Evolutionary conservation across 169 alveolate genomes (phyloP).

Genomic region (Plasmodium reichenowi): DNA sequence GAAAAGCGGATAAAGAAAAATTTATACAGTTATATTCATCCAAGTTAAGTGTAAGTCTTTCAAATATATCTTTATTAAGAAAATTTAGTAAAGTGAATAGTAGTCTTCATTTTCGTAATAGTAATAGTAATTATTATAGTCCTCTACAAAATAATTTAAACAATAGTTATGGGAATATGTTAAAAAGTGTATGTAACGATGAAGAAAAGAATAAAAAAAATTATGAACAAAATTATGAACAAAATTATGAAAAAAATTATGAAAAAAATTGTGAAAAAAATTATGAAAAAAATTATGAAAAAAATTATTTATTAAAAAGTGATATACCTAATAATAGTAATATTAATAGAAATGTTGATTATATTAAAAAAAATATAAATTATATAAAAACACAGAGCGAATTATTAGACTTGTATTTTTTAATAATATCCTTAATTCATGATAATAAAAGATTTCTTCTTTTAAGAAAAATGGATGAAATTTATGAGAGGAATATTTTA

Average conservation of each 20-base stretch:
- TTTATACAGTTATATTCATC: neutral
- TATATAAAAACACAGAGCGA: slow-evolving; percentile 55
- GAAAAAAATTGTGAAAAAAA: slow-evolving; percentile 1
- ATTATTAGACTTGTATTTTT: slow-evolving; percentile 34
- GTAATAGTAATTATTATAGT: slow-evolving; percentile 47
- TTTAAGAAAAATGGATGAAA: slow-evolving; percentile 58
- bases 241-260: neutral
- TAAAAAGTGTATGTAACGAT: neutral
- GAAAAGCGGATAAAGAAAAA: slow-evolving; percentile 15
- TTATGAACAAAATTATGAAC: neutral
- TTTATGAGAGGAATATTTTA: slow-evolving; percentile 32
- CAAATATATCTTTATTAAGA: slow-evolving; percentile 42
- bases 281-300: slow-evolving; percentile 1
- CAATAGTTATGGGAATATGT: slow-evolving; percentile 4
- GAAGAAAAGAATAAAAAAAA: neutral
- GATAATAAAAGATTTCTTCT: slow-evolving; percentile 36
- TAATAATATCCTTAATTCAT: slow-evolving; percentile 46
- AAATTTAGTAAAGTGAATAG: slow-evolving; percentile 59
- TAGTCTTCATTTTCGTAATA: slow-evolving; percentile 4
- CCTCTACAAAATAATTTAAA: slow-evolving; percentile 14
- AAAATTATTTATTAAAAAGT: neutral
- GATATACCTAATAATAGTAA: no score
- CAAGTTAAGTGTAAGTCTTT: slow-evolving; percentile 8
- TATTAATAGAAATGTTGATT: neutral
- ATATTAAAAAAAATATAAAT: slow-evolving; percentile 45